Base-by-base conservation (phyloP, 495 filamentous ascomycete species). In the Penicillium psychrofluorescens region DNA sequence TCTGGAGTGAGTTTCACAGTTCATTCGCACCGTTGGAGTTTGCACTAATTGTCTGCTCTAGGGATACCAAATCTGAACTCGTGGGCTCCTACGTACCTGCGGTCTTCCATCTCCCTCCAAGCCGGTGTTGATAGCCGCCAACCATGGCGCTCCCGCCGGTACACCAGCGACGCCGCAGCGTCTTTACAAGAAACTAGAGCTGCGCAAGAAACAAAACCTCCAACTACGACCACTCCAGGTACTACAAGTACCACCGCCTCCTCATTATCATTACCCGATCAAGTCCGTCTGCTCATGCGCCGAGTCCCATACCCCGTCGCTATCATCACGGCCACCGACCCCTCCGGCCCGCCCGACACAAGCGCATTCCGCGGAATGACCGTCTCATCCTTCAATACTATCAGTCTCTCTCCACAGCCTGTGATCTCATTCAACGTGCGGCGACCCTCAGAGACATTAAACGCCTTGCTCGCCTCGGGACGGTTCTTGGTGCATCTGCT, bases 301-400 rank as follows among this genome's bases (percentile, higher is more conserved):
- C 70, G 69, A 35, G 70, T 90, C 13, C 76, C 84, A 1, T 80
- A 87, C 63, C 76, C 85, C 10, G 85, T 88, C 45, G 85, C 85
- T 36, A 78, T 89, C 57, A 77, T 86, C 53, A 89, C 83, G 29
- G 49, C 61, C 47, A 67, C 62, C 41, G 61, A 63, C 7, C 48
- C 59, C 33, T 38, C 44, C 40, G 54, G 52, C 14, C 40, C 41
- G 12, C 27, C 48, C 35, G 45, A 59, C 28, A 48, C 54, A 40
- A 50, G 51, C 11, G 54, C 59, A 29, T 61, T 66, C 41, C 70
- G 74, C 16, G 88, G 79, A 41, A 84, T 92, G 71, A 89, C 86
- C 16, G 81, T 91, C 50, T 94, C 88, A 13, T 90, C 85, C 10
- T 85, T 95, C 68, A 89, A 77, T 13, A 87, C 85, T 0, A 75